These are phyloP conservation scores for Stenocarpella maydis DNA, from an alignment of 2,329 filamentous ascomycete species.

Conservation along the genomic window DNA sequence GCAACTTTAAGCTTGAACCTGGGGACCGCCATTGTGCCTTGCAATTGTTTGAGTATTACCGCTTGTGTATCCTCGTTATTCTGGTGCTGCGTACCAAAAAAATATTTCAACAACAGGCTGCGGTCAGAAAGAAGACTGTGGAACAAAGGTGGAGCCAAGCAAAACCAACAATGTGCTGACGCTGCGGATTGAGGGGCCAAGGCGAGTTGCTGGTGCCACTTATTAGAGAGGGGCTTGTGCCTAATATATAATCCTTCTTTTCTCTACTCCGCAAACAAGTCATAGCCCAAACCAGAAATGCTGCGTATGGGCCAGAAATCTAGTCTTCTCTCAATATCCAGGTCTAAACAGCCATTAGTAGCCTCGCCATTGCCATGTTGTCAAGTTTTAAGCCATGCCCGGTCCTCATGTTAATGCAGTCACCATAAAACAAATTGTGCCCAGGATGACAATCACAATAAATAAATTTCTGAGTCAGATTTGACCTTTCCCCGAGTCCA, in stretches of 20 bases:
- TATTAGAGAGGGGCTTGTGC: background rate
- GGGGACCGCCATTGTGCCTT: constrained; percentile 2
- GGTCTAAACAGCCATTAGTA: background rate
- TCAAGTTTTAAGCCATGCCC: too few relatives aligned
- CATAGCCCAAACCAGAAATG: background rate
- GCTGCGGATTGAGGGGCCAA: background rate
- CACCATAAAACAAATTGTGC: too few relatives aligned
- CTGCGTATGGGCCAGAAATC: background rate
- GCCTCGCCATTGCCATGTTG: too few relatives aligned
- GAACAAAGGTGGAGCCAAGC: background rate
- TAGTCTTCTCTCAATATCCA: background rate
- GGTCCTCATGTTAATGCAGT: too few relatives aligned
- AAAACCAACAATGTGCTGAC: background rate
- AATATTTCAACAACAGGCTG: background rate
- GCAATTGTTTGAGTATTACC: too few relatives aligned
- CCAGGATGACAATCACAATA: too few relatives aligned
- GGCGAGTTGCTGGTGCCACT: background rate
- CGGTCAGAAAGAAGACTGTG: background rate
- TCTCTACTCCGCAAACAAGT: background rate
- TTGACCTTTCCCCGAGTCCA: background rate
- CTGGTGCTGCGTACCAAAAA: background rate
- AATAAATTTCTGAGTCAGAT: too few relatives aligned
- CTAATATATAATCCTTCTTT: background rate
- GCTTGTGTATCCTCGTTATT: background rate
- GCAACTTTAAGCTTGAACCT: constrained; percentile 38